phyloP scores from a whole-genome alignment of 1,284 basidiomycete genomes.

The Irpex sp. region DNA sequence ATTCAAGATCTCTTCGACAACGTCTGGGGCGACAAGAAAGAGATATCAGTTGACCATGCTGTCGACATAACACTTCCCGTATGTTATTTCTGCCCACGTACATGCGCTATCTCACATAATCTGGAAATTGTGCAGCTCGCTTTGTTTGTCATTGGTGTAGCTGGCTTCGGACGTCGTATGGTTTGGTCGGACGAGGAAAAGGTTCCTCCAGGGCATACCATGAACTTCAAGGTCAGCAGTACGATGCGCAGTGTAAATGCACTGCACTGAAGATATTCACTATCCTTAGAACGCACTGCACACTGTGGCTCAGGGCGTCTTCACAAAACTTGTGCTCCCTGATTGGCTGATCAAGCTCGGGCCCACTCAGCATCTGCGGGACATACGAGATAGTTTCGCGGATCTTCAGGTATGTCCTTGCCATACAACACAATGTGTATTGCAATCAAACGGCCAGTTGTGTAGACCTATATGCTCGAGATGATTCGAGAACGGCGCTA shows the following conservation, averaged over 20 bases:
- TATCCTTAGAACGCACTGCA: slow-evolving; percentile 39
- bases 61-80: slow-evolving; percentile 46
- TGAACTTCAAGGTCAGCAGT: slow-evolving; percentile 46
- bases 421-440: not conserved
- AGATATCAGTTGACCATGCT: slow-evolving; percentile 29
- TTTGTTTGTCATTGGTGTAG: slow-evolving; percentile 51
- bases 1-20: slow-evolving; percentile 33
- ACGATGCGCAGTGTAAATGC: not conserved
- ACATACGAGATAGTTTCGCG: slow-evolving; percentile 37
- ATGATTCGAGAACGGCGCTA: slow-evolving; percentile 47
- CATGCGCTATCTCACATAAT: not conserved
- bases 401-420: slow-evolving; percentile 41
- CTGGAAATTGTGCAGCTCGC: slow-evolving; percentile 37
- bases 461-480: slow-evolving; percentile 49
- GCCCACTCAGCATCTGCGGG: slow-evolving; percentile 34
- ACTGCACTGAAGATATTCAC: not conserved
- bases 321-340: slow-evolving; percentile 42
- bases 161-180: slow-evolving; percentile 55
- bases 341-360: slow-evolving; percentile 35
- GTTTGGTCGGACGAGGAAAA: slow-evolving; percentile 44
- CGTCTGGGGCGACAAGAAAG: slow-evolving; percentile 31
- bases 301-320: slow-evolving; percentile 40
- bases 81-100: slow-evolving; percentile 12
- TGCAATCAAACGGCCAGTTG: not conserved
- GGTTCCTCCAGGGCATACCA: slow-evolving; percentile 41